A percentile compares a stretch with the other conserved stretches of the same genome.
Conservation (phyloP, 2,329 filamentous ascomycete species). For the Bipolaris oryzae region DNA sequence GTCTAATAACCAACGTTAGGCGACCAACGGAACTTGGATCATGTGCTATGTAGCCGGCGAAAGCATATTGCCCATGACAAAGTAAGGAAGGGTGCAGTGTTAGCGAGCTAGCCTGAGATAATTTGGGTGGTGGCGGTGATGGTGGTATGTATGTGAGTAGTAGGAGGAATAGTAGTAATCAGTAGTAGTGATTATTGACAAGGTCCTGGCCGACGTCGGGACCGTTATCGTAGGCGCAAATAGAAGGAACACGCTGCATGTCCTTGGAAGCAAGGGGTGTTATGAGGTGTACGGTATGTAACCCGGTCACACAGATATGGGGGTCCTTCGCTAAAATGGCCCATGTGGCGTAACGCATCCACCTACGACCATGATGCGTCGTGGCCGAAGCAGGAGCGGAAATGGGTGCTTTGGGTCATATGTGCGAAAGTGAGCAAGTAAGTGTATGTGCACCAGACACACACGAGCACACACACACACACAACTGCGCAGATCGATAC, state of each 20-base stretch:
- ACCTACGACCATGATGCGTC: constrained; percentile 4
- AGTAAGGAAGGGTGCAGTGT: constrained; percentile 27
- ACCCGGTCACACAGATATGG: constrained; percentile 25
- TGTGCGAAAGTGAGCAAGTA: background rate
- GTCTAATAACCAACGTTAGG: constrained; percentile 24
- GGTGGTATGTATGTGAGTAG: background rate
- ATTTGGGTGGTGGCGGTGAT: constrained; percentile 12
- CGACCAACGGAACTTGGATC: constrained; percentile 22
- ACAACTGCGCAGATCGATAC: constrained; percentile 18
- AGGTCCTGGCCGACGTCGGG: constrained; percentile 12
- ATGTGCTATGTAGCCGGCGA: constrained; percentile 28
- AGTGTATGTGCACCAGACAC: constrained; percentile 21
- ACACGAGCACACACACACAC: constrained; percentile 6
- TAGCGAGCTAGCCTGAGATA: constrained; percentile 25
- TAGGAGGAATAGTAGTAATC: no score
- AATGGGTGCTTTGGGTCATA: constrained; percentile 21
- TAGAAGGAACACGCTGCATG: constrained; percentile 24
- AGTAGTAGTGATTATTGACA: background rate
- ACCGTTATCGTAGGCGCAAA: constrained; percentile 22
- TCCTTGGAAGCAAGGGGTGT: constrained; percentile 22
- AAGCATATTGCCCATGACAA: constrained; percentile 27
- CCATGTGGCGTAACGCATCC: constrained; percentile 19
- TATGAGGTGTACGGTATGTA: constrained; percentile 6
- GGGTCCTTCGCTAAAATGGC: constrained; percentile 14
- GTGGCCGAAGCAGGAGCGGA: constrained; percentile 16